Evolutionary conservation across 192 early-diverging fungal genomes (phyloP).

Genomic region (Rhizoclosmatium sp.): DNA sequence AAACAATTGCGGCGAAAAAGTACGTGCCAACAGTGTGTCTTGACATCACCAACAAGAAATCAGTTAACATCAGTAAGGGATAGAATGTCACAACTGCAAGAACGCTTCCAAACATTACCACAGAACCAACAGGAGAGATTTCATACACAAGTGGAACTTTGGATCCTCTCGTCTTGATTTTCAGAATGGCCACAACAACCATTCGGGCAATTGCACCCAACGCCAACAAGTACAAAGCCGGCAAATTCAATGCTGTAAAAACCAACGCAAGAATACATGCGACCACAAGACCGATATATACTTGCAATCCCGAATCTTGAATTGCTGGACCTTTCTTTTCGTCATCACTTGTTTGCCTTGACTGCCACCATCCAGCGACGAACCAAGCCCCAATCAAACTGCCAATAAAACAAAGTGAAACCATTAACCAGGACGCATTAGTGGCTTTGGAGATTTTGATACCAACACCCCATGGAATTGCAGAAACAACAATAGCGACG

Average conservation of each 20-base stretch:
- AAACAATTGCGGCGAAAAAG: background rate
- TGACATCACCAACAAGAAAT: background rate
- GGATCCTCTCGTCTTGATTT: background rate
- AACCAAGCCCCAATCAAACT: background rate
- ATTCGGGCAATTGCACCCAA: background rate
- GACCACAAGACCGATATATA: background rate
- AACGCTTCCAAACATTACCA: constrained; percentile 2
- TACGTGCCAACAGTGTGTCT: background rate
- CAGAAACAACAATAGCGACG: background rate
- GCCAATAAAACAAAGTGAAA: background rate
- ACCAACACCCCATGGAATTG: background rate
- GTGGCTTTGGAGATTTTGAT: background rate
- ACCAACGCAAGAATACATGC: background rate
- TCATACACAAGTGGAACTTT: background rate
- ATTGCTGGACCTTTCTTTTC: background rate
- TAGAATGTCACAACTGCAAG: background rate
- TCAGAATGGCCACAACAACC: background rate
- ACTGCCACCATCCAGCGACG: background rate
- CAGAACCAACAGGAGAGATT: background rate
- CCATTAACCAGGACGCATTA: background rate
- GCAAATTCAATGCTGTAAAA: background rate
- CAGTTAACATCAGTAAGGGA: background rate
- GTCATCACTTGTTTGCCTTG: background rate
- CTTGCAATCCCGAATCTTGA: background rate
- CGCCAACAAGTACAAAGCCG: background rate